Evolutionary conservation across 2,329 filamentous ascomycete genomes (phyloP), one percentile per base, ranked within the genome.

Genomic region (Scedosporium aurantiacum): DNA sequence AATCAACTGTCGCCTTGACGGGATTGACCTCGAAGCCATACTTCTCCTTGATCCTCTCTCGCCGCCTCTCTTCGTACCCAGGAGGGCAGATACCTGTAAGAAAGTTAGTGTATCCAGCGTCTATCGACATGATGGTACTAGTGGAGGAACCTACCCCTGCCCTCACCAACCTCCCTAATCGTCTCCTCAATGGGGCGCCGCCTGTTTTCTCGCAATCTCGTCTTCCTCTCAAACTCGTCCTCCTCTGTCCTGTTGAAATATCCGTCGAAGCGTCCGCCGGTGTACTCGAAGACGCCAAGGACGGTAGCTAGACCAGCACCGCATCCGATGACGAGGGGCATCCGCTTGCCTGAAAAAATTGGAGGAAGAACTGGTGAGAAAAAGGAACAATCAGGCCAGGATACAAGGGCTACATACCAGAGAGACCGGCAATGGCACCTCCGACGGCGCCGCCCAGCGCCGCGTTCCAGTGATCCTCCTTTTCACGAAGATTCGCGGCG

Each of bases 21-120:
- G 85, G 82, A 70, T 87, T 83, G 70, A 96, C 86, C 66, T 96
- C 91, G 70, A 95, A 84, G 63, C 91, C 91, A 70, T 96, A 96
- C 74, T 86, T 90, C 75, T 91, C 87, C 82, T 90, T 87, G 73
- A 97, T 82, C 68, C 90, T 83, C 77, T 91, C 80, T 66, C 85
- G 84, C 73, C 92, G 86, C 74, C 92, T 82, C 79, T 96, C 90
- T 68, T 90, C 88, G 71, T 94, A 96, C 59, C 90, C 90, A 16
- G 89, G 86, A 47, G 83, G 88, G 67, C 87, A 82, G 68, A 96
- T 90, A 61, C 89, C 91, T 96, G 67, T 6, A 60, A 32, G 52
- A 54, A 16, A 43, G 63, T 67, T 69, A 60, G 56, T 10, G 27
- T 16, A 14, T 14, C 23, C 3, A 18, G 16, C 27, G 1, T n/a